Evolutionary conservation across 2,329 filamentous ascomycete genomes (phyloP), one percentile per base, ranked within the genome.

Genomic region (Sporothrix dimorphospora): DNA sequence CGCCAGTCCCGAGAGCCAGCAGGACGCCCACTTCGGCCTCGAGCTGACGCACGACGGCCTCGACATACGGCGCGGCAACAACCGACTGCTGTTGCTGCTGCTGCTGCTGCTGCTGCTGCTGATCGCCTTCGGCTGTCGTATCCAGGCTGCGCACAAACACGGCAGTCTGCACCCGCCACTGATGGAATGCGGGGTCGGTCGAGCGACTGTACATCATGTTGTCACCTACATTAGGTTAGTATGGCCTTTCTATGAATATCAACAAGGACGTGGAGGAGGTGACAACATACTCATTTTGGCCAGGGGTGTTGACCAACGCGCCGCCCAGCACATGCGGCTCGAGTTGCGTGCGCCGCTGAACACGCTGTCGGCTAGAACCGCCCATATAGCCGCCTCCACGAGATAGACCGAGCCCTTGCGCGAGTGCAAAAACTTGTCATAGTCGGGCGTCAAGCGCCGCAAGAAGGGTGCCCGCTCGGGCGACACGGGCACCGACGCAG

Each of bases 301-400:
- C 14, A 74, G 30, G 1, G 68, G 4, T 0, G 27, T 27, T 30
- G 71, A 63, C 69, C 71, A 72, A 7, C 51, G 57, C 2, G 65
- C 49, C 1, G 73, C 71, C 73, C 73, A 74, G 45, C 55, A 70
- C 73, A 74, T 74, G 47, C 45, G 73, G 59, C 73, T 74, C 6
- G 73, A 42, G 9, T 21, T 57, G 19, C 66, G 71, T 5, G 47
- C 65, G 38, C 57, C 51, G 57, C 69, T 27, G 40, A 74, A 74
- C 8, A 74, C 73, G 42, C 27, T 55, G 30, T 71, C 66, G 4
- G 71, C 69, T 16, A 74, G 45, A 14, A 73, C 65, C 1, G 71
- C n/a, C 73, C 73, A 74, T 16, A 73, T 42, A 49, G 69, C 69
- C 5, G 73, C 73, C 49, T 73, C 69, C 49, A 55, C 55, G 1